phyloP scores from a whole-genome alignment of 2,329 filamentous ascomycete genomes.

The Aspergillus brasiliensis region DNA sequence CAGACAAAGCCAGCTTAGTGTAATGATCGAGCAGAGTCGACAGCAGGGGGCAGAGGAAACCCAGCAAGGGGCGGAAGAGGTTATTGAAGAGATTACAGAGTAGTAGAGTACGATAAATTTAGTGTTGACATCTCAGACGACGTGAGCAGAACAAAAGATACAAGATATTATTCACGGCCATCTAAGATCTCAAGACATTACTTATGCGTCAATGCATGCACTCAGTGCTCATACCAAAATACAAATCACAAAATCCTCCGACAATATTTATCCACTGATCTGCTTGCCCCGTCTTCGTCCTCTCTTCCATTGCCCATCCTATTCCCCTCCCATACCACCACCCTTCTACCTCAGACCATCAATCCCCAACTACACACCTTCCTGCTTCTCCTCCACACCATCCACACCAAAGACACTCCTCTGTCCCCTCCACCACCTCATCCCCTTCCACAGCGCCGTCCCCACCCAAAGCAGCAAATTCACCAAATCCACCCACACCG shows the following conservation, averaged over 20 bases:
- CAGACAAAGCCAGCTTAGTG: constrained; percentile 22
- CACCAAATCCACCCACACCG: constrained; percentile 78
- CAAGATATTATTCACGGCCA: too few species aligned
- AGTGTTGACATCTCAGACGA: background rate
- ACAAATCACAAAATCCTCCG: background rate
- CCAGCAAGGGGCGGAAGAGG: background rate
- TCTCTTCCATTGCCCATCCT: background rate
- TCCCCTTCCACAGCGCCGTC: constrained; percentile 49
- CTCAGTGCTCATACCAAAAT: background rate
- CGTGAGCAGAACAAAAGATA: background rate
- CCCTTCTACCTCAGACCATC: background rate
- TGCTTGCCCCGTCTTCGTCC: background rate
- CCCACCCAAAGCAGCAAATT: constrained; percentile 77
- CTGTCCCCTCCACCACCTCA: constrained; percentile 37
- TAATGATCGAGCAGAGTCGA: constrained; percentile 21
- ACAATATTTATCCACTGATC: too few species aligned
- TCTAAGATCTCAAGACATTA: background rate
- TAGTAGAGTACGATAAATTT: background rate
- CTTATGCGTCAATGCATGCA: background rate
- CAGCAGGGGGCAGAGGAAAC: background rate
- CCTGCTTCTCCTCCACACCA: constrained; percentile 23
- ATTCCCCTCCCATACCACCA: background rate
- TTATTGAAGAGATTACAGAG: background rate
- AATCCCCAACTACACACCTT: constrained; percentile 23
- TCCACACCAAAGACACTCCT: constrained; percentile 10